These are phyloP conservation scores for Coniochaeta sp. DNA, from an alignment of 2,329 filamentous ascomycete species.

Conservation along the genomic window DNA sequence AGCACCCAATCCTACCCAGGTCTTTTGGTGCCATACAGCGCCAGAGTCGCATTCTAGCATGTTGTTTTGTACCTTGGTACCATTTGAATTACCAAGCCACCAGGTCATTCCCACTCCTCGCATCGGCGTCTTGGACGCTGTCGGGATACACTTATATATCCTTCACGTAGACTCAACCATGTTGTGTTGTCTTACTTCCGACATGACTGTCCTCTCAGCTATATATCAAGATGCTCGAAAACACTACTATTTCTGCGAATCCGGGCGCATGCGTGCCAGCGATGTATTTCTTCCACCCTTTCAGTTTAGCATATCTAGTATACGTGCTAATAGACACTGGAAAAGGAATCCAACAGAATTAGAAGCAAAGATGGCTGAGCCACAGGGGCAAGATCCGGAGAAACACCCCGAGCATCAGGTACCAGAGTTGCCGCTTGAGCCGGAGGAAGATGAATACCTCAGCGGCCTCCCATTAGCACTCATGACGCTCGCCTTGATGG, in stretches of 20 bases:
- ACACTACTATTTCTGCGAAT: not conserved
- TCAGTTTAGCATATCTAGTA: not conserved
- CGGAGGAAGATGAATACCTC: constrained; percentile 27
- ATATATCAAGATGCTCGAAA: not conserved
- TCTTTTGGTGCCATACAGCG: not conserved
- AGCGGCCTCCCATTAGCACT: constrained; percentile 28
- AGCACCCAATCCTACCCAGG: not conserved
- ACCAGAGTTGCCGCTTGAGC: not conserved
- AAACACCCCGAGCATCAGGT: not conserved
- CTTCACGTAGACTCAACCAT: not conserved
- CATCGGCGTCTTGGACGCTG: not conserved
- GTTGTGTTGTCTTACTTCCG: not conserved
- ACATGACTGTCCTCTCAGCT: not conserved
- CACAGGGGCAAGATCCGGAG: not conserved
- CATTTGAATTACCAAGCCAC: not conserved
- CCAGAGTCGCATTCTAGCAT: not conserved
- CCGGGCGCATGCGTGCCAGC: no score
- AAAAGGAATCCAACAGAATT: not conserved
- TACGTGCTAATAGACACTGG: not conserved
- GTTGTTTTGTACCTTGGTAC: not conserved
- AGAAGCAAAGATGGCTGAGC: not conserved
- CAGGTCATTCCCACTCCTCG: not conserved
- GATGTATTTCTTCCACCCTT: not conserved
- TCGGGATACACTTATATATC: not conserved
- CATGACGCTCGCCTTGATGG: constrained; percentile 37